Evolutionary conservation across 2,329 filamentous ascomycete species (phyloP), one percentile per base, ranked within the genome.

Genomic region (Cordyceps tenuipes): DNA sequence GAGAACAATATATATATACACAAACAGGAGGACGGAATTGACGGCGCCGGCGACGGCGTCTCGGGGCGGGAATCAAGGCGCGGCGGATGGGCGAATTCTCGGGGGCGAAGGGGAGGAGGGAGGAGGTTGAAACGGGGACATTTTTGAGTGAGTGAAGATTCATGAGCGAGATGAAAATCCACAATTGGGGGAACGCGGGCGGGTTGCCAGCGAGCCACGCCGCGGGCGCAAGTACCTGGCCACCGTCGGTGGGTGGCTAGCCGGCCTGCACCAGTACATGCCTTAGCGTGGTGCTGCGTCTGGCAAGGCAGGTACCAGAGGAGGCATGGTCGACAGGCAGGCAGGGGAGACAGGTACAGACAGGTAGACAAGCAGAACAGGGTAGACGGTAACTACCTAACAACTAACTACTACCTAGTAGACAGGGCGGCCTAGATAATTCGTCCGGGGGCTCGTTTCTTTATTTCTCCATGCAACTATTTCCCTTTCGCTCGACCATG

Each of bases 91-190:
- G 39, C 39, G 15, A 43, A n/a, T 15, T 61, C 57, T 57, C 58
- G 63, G 57, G 63, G 61, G 62, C 63, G 62, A 39, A 43, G 63
- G 62, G 65, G 47, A 55, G 61, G 63, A 43, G 34, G 34, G 41
- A 62, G 65, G 64, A 47, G 56, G 19, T 36, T 58, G 56, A 58
- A 58, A 58, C 56, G 56, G 58, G 51, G 58, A 60, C 55, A 60
- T 54, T 60, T 31, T 31, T 59, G 65, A 68, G 66, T 66, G 65
- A 69, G 65, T 70, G 68, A 69, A 70, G 68, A 68, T 68, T 65
- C 68, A 68, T 68, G 67, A 69, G 68, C 68, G 64, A 69, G 68
- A 69, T 68, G 68, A 69, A 70, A 70, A 70, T 70, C 69, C 68
- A 69, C 69, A 67, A 36, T 46, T 59, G 19, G 49, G 43, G 43